Base-by-base conservation (phyloP, 116 monocot genomes). In the Zostera marina region DNA sequence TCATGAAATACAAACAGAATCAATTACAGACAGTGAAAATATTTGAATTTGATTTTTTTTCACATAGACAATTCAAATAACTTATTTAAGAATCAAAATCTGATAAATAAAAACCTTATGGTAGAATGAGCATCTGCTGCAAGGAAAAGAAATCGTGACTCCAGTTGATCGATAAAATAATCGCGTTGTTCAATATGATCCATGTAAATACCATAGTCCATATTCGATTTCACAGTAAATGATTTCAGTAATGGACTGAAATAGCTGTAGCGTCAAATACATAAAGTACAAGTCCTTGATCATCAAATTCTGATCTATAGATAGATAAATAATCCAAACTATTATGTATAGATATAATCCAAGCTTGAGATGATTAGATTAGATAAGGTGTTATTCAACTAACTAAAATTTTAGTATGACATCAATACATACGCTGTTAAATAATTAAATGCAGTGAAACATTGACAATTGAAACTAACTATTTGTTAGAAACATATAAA, bases 221-320 rank as follows among this genome's bases (percentile, higher is more conserved):
- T 39, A 65, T 80, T 72, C 2, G 77, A 76, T 60, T 53, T 80
- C 32, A 58, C 82, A 44, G 70, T 55, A 15, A 96, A 73, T 65
- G 94, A 88, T 71, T 96, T 96, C 40, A 96, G 47, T 58, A 96
- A 58, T 41, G 94, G 94, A 65, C 94, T 96, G 63, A 88, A 88
- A 69, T 82, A 96, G 68, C 94, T 96, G 81, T 68, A 78, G 22
- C 47, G n/a, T n/a, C n/a, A n/a, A n/a, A n/a, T n/a, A n/a, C n/a
- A n/a, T n/a, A n/a, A n/a, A 21, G 7, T 20, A 20, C 9, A 51
- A 51, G 5, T 19, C 19, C 9, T 9, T 9, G 16, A 9, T 32
- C 32, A 3, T 32, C 0, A 32, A 32, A 32, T 3, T 32, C 0
- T 3, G 32, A 32, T n/a, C n/a, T n/a, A n/a, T 32, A 32, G 32